Conservation (phyloP, 768 basidiomycete species). For the Ramaria sp. region DNA sequence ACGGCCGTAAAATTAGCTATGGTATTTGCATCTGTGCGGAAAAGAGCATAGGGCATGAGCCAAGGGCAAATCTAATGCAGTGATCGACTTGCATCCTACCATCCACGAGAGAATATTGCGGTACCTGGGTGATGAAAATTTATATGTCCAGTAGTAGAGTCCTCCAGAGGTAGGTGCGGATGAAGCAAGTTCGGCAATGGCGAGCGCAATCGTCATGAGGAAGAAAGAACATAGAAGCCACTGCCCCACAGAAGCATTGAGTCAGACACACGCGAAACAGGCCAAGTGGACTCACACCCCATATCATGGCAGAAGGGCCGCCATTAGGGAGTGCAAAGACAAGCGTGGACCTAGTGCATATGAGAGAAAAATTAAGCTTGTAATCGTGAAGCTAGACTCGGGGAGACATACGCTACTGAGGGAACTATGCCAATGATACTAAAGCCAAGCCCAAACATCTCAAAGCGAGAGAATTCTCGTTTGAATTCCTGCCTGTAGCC, state of each 20-base stretch:
- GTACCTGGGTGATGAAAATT: conserved; percentile 38
- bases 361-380: no score
- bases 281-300: no score
- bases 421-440: conserved; percentile 22
- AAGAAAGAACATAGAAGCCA: conserved; percentile 58
- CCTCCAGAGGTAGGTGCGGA: conserved; percentile 67
- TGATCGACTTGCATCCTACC: conserved; percentile 35
- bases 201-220: conserved; percentile 49
- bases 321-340: background rate
- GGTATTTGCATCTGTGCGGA: conserved; percentile 34
- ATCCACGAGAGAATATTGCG: conserved; percentile 55
- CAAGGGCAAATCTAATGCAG: conserved; percentile 21
- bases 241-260: no score
- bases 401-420: background rate
- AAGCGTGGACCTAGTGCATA: no score
- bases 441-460: conserved; percentile 24
- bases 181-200: conserved; percentile 61
- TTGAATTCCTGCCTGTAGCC: conserved; percentile 51
- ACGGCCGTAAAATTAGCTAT: conserved; percentile 35
- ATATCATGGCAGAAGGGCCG: background rate
- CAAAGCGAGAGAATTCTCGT: conserved; percentile 39
- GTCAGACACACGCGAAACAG: no score
- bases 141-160: conserved; percentile 67
- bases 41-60: conserved; percentile 11
- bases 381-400: no score